Conservation (phyloP, 441 rosid species). For the Metrosideros polymorpha region DNA sequence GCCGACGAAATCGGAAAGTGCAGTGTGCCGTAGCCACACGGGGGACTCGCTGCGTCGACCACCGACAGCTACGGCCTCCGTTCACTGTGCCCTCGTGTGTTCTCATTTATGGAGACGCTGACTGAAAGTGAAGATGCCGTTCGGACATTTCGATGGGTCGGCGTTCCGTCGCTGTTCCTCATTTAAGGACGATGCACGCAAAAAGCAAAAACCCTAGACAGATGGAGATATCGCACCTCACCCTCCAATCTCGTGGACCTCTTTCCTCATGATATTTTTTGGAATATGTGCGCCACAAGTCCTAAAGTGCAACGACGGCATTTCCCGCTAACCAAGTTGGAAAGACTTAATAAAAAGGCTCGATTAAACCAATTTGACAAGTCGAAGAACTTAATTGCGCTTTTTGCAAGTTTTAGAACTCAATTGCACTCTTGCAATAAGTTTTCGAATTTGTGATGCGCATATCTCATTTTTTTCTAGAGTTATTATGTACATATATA, state of each 20-base stretch:
- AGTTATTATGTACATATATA: too few relatives aligned
- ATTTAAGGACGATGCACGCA: not conserved
- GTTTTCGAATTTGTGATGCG: too few relatives aligned
- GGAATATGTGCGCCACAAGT: too few relatives aligned
- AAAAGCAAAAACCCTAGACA: not conserved
- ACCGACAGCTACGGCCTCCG: not conserved
- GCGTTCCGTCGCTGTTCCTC: not conserved
- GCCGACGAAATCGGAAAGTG: not conserved
- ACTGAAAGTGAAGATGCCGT: not conserved
- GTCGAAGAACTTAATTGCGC: too few relatives aligned
- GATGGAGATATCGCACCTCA: not conserved
- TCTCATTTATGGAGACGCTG: not conserved
- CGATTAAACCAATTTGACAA: too few relatives aligned
- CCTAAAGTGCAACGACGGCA: too few relatives aligned
- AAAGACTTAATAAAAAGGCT: too few relatives aligned
- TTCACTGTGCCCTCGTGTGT: not conserved
- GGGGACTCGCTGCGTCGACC: not conserved
- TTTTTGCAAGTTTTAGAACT: too few relatives aligned
- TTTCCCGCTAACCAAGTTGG: too few relatives aligned
- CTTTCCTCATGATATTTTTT: not conserved
- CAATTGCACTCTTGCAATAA: too few relatives aligned
- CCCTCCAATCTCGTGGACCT: not conserved
- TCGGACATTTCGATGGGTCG: not conserved
- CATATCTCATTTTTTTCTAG: too few relatives aligned
- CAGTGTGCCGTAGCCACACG: not conserved